A percentile compares a stretch with the other conserved stretches of the same genome.
Conservation (phyloP, 164 flowering plant genomes). For the Warburgia ugandensis region DNA sequence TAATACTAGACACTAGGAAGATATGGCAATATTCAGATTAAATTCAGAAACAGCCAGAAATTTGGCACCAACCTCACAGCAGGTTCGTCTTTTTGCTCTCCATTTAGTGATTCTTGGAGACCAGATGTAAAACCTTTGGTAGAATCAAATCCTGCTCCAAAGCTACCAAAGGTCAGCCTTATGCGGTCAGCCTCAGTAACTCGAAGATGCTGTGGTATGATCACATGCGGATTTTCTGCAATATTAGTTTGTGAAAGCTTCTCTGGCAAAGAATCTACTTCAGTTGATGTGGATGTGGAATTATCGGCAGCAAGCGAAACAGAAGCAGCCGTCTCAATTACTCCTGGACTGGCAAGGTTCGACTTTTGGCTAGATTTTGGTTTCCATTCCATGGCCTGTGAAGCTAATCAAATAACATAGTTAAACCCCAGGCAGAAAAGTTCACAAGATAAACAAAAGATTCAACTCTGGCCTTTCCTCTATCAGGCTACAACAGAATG, state of each 20-base stretch:
- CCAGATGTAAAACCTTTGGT: constrained; percentile 25
- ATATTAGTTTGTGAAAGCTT: constrained; percentile 38
- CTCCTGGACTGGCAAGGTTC: constrained; percentile 32
- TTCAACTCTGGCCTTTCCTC: too few species aligned
- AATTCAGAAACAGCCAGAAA: not conserved
- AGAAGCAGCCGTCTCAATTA: constrained; percentile 45
- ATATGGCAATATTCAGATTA: not conserved
- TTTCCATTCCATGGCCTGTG: constrained; percentile 82
- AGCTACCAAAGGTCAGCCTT: constrained; percentile 78
- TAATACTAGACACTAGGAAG: not conserved
- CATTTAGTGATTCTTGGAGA: constrained; percentile 23
- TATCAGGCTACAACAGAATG: too few species aligned
- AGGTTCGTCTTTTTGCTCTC: constrained; percentile 36
- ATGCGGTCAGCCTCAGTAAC: constrained; percentile 72
- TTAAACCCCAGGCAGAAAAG: too few species aligned
- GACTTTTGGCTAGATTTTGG: constrained; percentile 73
- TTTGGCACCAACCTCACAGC: constrained; percentile 44
- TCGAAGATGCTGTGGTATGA: constrained; percentile 84
- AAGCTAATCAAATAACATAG: constrained; percentile 32
- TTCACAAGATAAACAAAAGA: too few species aligned
- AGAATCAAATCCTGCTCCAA: constrained; percentile 54
- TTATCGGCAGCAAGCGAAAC: constrained; percentile 33
- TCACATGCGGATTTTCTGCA: constrained; percentile 63
- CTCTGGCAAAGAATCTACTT: constrained; percentile 43
- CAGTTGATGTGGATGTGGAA: constrained; percentile 28